Conservation (phyloP, 257 asterid genomes). For the Nicotiana knightiana region DNA sequence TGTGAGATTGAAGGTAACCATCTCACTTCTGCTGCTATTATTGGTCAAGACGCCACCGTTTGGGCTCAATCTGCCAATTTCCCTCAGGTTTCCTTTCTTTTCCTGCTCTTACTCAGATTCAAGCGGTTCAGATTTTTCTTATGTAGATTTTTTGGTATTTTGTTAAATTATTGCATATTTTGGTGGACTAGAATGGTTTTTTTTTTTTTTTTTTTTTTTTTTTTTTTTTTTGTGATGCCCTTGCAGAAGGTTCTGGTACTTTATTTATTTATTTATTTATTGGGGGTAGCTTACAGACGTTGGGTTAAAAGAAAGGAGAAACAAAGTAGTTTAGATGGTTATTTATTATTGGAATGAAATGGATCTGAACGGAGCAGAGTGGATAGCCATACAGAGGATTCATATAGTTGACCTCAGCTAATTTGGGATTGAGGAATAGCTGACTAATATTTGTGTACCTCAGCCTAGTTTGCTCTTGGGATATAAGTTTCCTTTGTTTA, state of each 20-base stretch:
- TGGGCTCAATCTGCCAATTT: constrained; percentile 28
- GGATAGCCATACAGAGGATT: background rate
- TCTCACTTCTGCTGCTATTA: constrained; percentile 30
- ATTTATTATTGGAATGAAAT: background rate
- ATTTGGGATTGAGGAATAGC: background rate
- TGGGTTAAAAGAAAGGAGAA: background rate
- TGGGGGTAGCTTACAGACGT: background rate
- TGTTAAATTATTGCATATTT: background rate
- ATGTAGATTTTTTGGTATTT: background rate
- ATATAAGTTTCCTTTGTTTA: background rate
- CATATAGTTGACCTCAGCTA: background rate
- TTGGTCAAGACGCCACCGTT: constrained; percentile 29
- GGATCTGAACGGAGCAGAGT: background rate
- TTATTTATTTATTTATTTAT: background rate
- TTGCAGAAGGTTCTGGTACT: background rate
- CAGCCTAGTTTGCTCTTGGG: background rate
- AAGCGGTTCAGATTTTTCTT: background rate
- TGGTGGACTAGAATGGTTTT: background rate
- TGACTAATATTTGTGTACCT: background rate
- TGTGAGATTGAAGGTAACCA: constrained; percentile 34
- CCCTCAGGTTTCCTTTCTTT: constrained; percentile 22
- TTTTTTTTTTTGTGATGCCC: no score
- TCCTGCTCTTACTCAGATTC: background rate
- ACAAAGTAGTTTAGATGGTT: background rate
- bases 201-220: no score